Evolutionary conservation across 140 eudicot genomes (phyloP), one percentile per base, ranked within the genome.

Genomic region (Anethum foeniculum): DNA sequence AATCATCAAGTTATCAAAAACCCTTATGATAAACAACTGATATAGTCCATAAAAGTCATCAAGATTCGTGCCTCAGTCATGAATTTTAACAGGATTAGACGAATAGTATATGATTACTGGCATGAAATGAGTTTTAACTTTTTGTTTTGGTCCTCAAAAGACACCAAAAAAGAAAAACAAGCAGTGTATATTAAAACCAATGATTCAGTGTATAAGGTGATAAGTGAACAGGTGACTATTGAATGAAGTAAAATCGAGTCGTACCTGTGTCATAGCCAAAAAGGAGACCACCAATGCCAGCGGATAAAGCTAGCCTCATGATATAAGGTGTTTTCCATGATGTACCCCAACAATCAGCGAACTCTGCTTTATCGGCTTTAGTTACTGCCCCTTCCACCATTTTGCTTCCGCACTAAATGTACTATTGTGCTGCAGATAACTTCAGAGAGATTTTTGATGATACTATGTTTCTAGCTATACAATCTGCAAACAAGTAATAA

Each of bases 231-330:
- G 28, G 32, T n/a, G 32, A 60, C 36, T 62, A 8, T 16, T 1
- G n/a, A 68, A 28, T 68, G 74, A 15, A 68, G 74, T 68, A 0
- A 0, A 15, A 67, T 67, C 6, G n/a, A 15, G 25, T 32, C 12
- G 44, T 36, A 91, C 96, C 97, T 1, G 96, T 91, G 81, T 93
- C 98, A 56, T 89, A 88, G 28, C 94, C 98, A 67, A 93, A 93
- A 69, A 93, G 89, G 64, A 93, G 93, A 14, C 97, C 97, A 21
- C 97, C 97, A 23, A 91, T 87, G 86, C 96, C 96, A 36, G 97
- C 97, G 8, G 88, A 83, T 46, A 90, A 67, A 81, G 96, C 97
- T 41, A 93, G 90, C 84, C 83, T 79, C 96, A 89, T 89, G 76
- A 89, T 91, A 75, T 89, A 91, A 30, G 96, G 96, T 19, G 89